Evolutionary conservation across 139 green algal species (phyloP), one percentile per base, ranked within the genome.

Genomic region (Pleodorina starrii): DNA sequence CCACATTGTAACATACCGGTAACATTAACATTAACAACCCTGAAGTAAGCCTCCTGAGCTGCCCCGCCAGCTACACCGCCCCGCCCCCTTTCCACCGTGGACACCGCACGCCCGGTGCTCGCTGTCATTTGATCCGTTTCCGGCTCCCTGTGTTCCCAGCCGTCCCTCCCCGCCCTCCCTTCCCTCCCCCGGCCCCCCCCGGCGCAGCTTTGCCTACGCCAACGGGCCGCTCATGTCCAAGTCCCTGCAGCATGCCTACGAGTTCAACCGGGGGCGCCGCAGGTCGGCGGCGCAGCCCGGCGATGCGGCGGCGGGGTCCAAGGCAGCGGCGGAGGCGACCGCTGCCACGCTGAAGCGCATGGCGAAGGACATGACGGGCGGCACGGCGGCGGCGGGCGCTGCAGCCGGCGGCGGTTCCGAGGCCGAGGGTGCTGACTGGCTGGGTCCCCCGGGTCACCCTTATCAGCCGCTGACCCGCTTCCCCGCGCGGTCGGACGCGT

Each of bases 401-500:
- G 36, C 71, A 32, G 19, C 12, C 44, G 17, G 54, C 19, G 63
- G 63, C 16, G 68, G 68, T 11, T 1, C 32, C 7, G 4, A 59
- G 72, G 72, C 11, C 12, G 17, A n/a, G 66, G 43, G 12, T 27
- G n/a, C 27, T 9, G 82, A 78, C 11, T 79, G n/a, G 59, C 12
- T 69, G 60, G 82, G 63, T 7, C 63, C 63, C 0, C n/a, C 40
- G 38, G 66, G 43, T 48, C 84, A 88, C n/a, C 82, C 82, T 0
- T 88, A 42, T 44, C 25, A 36, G 82, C 32, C 51, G 1, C 25
- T 43, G 35, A 25, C 38, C 27, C n/a, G 46, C 71, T 82, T 68
- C 85, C 36, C 60, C 21, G 23, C 25, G 63, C 68, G 88, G 23
- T 80, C 92, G 10, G 93, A 95, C 68, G 93, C 92, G 0, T 95